These are phyloP conservation scores for Umbelopsis ramanniana DNA, from an alignment of 192 early-diverging fungal species.

Conservation along the genomic window DNA sequence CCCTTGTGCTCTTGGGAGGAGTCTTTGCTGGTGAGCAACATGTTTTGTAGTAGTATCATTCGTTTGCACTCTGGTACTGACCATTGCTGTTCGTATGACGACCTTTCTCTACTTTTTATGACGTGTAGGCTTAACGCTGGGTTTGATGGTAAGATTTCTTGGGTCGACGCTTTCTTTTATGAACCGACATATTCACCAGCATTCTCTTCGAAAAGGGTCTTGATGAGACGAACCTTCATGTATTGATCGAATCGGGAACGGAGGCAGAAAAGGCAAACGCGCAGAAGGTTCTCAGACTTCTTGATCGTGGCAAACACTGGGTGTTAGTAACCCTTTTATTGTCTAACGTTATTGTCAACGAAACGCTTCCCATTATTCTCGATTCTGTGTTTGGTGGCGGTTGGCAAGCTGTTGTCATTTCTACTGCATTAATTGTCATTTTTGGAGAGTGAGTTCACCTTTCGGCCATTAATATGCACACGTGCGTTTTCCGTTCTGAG, in stretches of 20 bases:
- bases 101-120: not conserved
- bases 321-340: constrained; percentile 91
- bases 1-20: constrained; percentile 29
- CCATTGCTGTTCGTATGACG: too few species aligned
- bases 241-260: constrained; percentile 83
- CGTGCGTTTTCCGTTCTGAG: not conserved
- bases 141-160: constrained; percentile 28
- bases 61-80: too few species aligned
- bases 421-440: constrained; percentile 87
- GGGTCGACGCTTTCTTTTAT: too few species aligned
- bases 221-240: constrained; percentile 84
- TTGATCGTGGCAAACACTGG: constrained; percentile 76
- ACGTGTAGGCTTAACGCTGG: constrained; percentile 40
- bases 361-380: constrained; percentile 87
- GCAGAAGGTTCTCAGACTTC: constrained; percentile 47
- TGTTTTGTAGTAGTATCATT: too few species aligned
- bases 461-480: not conserved
- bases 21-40: constrained; percentile 28
- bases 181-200: constrained; percentile 18
- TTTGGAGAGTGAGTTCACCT: constrained; percentile 83
- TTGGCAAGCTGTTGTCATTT: constrained; percentile 82
- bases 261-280: constrained; percentile 75
- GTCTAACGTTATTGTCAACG: constrained; percentile 95
- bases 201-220: constrained; percentile 58
- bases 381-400: constrained; percentile 80